These are phyloP conservation scores for Picea mariana DNA, from an alignment of 83 land plant genomes.

Conservation along the genomic window DNA sequence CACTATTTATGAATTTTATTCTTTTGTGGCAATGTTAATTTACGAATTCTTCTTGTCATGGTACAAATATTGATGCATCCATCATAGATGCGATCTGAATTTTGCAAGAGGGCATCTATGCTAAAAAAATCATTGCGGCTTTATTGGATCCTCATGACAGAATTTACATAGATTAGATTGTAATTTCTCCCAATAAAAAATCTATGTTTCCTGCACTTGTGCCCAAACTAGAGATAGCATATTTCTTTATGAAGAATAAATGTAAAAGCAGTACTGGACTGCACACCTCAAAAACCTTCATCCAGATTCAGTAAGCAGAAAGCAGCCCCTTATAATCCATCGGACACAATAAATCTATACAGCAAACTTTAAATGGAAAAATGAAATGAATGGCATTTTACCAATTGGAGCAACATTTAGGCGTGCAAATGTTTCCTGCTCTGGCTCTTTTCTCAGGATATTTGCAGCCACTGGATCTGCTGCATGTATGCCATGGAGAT, in stretches of 20 bases:
- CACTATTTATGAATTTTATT: too few relatives aligned
- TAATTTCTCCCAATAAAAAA: too few relatives aligned
- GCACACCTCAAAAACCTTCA: neutral
- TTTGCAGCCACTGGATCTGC: slow-evolving; percentile 97
- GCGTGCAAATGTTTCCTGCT: slow-evolving; percentile 89
- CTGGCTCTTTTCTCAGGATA: slow-evolving; percentile 97
- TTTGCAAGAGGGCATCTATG: too few relatives aligned
- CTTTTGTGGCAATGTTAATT: too few relatives aligned
- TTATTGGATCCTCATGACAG: too few relatives aligned
- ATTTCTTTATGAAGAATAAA: neutral
- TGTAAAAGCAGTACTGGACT: neutral
- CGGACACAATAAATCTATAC: neutral
- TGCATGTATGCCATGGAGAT: slow-evolving; percentile 92
- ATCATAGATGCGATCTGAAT: too few relatives aligned
- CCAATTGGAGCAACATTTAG: slow-evolving; percentile 76
- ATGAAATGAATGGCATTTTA: slow-evolving; percentile 27
- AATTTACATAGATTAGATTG: too few relatives aligned
- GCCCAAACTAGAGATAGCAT: neutral
- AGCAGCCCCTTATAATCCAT: neutral
- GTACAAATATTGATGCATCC: too few relatives aligned
- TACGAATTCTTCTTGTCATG: too few relatives aligned
- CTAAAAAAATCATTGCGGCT: too few relatives aligned
- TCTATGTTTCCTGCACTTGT: neutral
- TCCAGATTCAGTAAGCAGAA: neutral
- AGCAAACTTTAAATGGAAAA: neutral